Evolutionary conservation across 331 rosid species (phyloP).

Genomic region (Prunus yedoensis): DNA sequence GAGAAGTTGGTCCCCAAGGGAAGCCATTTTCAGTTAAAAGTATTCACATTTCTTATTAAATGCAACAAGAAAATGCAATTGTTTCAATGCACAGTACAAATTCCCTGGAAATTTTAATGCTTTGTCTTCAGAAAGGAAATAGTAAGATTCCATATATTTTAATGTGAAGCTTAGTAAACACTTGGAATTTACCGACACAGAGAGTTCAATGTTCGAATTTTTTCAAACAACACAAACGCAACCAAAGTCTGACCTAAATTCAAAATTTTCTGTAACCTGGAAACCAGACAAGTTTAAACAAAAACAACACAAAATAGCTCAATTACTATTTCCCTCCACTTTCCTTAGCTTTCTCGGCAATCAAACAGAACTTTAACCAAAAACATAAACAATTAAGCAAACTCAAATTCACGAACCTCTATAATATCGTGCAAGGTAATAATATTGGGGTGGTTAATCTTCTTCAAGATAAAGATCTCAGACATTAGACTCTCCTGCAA

Average conservation of each 20-base stretch:
- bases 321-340: neutral
- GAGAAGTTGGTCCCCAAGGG: neutral
- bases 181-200: neutral
- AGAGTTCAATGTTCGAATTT: slow-evolving; percentile 1
- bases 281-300: slow-evolving; percentile 1
- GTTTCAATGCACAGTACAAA: slow-evolving; percentile 6
- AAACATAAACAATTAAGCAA: neutral
- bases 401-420: slow-evolving; percentile 45
- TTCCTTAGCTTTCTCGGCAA: slow-evolving; percentile 17
- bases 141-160: neutral
- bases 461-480: slow-evolving; percentile 80
- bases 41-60: neutral
- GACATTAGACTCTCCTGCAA: slow-evolving; percentile 90
- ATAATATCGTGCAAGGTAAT: slow-evolving; percentile 80
- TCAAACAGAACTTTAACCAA: neutral
- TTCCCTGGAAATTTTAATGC: neutral
- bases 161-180: too few species aligned
- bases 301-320: neutral
- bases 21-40: neutral
- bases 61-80: neutral
- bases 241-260: neutral
- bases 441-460: slow-evolving; percentile 84
- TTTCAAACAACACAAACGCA: neutral
- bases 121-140: neutral
- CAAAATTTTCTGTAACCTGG: neutral